Base-by-base conservation (phyloP, 176 grass and related monocot species). In the Zea luxurians region DNA sequence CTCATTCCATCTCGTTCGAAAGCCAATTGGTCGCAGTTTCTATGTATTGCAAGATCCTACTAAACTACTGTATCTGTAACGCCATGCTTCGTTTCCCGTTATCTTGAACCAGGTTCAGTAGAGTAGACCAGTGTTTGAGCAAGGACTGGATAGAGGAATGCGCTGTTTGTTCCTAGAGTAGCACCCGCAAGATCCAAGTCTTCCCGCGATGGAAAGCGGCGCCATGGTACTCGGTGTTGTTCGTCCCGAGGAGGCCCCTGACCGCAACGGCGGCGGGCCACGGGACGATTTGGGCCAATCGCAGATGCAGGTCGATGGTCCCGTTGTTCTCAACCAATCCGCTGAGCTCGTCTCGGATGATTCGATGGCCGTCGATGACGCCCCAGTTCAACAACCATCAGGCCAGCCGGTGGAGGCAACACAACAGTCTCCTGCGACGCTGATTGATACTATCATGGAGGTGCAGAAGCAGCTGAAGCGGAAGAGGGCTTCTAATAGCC, bases 401-500 rank as follows among this genome's bases (percentile, higher is more conserved):
- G 62, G 1, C n/a, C 70, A 80, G 37, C 8, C 13, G 7, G 69
- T 0, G 47, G n/a, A 0, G 5, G 58, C 0, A 1, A 37, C 64
- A 3, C 77, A 64, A 0, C 82, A 77, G 10, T 37, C 13, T 21
- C 64, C 76, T 9, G 70, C 21, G 20, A 55, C 82, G 10, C 18
- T 76, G 77, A 57, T 16, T 5, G 62, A 79, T 3, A 61, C 63
- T 48, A 34, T 83, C 0, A 65, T 78, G 12, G 87, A 85, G 76
- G 85, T 88, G 21, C 90, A 94, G 92, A 98, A 92, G 78, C 92
- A 89, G 60, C 70, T 87, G 63, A 98, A 98, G 83, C 74, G 89
- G 68, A 93, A 94, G 85, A 84, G 92, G 70, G 86, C 86, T 34
- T 91, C 92, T 1, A 77, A 27, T 18, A 64, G 86, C 0, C 80